phyloP scores from a whole-genome alignment of 164 flowering plant species.

The Liquidambar formosana region DNA sequence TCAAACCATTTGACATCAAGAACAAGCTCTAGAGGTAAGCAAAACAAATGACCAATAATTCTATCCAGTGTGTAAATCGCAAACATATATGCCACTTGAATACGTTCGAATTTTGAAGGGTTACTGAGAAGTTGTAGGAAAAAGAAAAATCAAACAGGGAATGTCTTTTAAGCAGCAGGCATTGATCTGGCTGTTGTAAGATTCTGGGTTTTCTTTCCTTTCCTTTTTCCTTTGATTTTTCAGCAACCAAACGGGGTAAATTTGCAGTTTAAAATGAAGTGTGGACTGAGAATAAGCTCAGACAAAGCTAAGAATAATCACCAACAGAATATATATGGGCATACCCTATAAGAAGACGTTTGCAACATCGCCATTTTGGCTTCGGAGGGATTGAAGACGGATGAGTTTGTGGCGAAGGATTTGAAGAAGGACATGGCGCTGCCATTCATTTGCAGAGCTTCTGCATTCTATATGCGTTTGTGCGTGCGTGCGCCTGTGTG shows the following conservation, averaged over 20 bases:
- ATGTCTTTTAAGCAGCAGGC: background rate
- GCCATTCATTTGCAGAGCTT: conserved; percentile 7
- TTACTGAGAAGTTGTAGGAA: too few species aligned
- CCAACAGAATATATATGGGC: background rate
- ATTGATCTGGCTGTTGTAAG: background rate
- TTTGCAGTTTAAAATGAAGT: background rate
- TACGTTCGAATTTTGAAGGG: too few species aligned
- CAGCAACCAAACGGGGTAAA: background rate
- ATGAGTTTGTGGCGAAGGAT: conserved; percentile 29
- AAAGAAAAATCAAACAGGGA: background rate
- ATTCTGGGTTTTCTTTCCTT: background rate
- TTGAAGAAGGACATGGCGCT: conserved; percentile 24
- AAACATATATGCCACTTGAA: too few species aligned
- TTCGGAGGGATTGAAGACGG: conserved; percentile 23
- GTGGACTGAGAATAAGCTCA: background rate
- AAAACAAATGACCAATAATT: too few species aligned
- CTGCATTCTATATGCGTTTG: background rate
- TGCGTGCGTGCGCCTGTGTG: too few species aligned
- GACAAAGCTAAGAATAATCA: background rate
- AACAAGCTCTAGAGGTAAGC: too few species aligned
- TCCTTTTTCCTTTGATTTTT: background rate
- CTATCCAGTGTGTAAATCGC: too few species aligned
- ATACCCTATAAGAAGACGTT: conserved; percentile 34
- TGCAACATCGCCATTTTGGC: conserved; percentile 36
- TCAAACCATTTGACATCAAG: too few species aligned